Evolutionary conservation across 345 rosid genomes (phyloP), one percentile per base, ranked within the genome.

Genomic region (Moricandia arvensis): DNA sequence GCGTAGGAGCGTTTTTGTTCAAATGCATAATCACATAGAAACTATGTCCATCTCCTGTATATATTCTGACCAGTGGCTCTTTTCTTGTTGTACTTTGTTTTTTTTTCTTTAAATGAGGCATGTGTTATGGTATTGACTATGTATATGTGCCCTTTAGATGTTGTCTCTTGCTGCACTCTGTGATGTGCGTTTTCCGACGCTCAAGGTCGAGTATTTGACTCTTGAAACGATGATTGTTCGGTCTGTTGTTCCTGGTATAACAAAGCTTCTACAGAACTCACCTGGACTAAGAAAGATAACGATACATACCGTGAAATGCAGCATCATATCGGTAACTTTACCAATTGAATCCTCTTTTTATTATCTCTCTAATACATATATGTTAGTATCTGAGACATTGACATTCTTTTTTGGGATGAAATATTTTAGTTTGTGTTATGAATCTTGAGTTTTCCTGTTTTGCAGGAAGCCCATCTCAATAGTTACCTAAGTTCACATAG

Each of bases 181-280:
- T 71, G 74, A 60, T 49, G 54, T 79, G 53, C 27, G 69, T 21
- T 79, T 80, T 17, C 79, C 79, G 21, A 69, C 49, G 24, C 69
- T 73, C 0, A 69, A 73, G 33, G 66, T 76, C 33, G 34, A 61
- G 31, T 15, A 49, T 41, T 71, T 80, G 78, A 76, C 65, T 7
- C 62, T 85, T n/a, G 63, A 74, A 13, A 79, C 81, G 10, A 35
- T 55, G 67, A 57, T 82, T 18, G 57, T 69, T 8, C 67, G 84
- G 53, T 73, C 81, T 77, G 78, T 66, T n/a, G 49, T 68, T 64
- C 82, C 78, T 53, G 84, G 82, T 43, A 71, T 78, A 7, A 73
- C 63, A 13, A 59, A 41, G 60, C 72, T 76, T 27, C 80, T 85
- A 24, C 77, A 37, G 35, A 79, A 76, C 35, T 76, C 80, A 12